Percentiles rank a stretch among this genome's conserved stretches.
phyloP scores from a whole-genome alignment of 192 early-diverging fungal genomes.

The Funneliformis mosseae region DNA sequence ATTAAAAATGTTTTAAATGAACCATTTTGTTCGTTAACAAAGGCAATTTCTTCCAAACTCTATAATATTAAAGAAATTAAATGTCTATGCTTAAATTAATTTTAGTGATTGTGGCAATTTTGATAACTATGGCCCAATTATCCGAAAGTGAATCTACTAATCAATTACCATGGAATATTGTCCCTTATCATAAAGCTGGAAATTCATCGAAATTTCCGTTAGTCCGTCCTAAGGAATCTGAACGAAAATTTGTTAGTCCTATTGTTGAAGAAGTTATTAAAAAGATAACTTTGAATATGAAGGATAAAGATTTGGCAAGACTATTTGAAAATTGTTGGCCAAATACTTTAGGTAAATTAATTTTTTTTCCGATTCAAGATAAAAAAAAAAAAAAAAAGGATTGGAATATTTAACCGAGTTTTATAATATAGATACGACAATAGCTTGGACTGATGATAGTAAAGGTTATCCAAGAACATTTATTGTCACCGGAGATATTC shows the following conservation, averaged over 20 bases:
- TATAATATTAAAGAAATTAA: no score
- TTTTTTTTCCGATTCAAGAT: not conserved
- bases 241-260: slow-evolving; percentile 53
- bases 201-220: not conserved
- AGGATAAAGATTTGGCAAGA: slow-evolving; percentile 53
- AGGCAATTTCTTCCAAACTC: no score
- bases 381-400: not conserved
- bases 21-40: no score
- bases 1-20: no score
- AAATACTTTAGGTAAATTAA: slow-evolving; percentile 54
- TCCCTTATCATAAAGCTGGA: not conserved
- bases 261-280: slow-evolving; percentile 51
- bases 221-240: not conserved
- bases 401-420: not conserved
- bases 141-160: no score
- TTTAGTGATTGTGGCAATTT: no score
- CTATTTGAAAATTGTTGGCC: slow-evolving; percentile 66
- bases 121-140: no score
- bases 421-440: slow-evolving; percentile 59
- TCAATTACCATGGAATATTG: no score
- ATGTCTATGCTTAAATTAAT: no score
- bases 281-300: slow-evolving; percentile 40
- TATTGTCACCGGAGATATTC: slow-evolving; percentile 73
- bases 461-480: slow-evolving; percentile 55
- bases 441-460: slow-evolving; percentile 54